Evolutionary conservation across 148 eudicot genomes (phyloP).

Genomic region (Agrostemma githago): DNA sequence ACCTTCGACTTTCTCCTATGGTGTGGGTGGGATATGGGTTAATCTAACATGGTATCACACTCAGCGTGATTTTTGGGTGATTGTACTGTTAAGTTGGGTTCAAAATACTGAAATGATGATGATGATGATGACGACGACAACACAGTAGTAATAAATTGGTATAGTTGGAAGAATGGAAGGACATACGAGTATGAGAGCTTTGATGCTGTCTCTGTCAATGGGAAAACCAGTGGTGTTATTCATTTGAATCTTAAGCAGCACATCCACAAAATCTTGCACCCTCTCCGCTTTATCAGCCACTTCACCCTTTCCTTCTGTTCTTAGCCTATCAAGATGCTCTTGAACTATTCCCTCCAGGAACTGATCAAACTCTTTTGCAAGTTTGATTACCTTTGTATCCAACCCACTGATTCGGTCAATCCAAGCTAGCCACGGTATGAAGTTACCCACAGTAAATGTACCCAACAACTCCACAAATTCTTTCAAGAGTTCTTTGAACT

Average conservation of each 20-base stretch:
- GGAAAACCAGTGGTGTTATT: constrained; percentile 31
- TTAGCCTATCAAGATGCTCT: constrained; percentile 20
- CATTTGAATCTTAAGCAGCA: constrained; percentile 41
- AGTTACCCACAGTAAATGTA: constrained; percentile 30
- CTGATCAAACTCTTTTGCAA: constrained; percentile 44
- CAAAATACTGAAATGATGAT: background rate
- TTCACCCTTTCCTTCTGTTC: constrained; percentile 5
- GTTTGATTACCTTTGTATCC: constrained; percentile 38
- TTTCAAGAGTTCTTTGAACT: constrained; percentile 27
- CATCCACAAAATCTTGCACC: constrained; percentile 49
- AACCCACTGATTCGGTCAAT: constrained; percentile 47
- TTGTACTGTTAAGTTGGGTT: background rate
- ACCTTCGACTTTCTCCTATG: background rate
- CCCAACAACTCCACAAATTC: constrained; percentile 43
- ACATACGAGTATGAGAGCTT: constrained; percentile 49
- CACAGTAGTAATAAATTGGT: background rate
- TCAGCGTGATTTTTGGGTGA: background rate
- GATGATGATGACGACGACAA: background rate
- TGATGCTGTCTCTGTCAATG: constrained; percentile 39
- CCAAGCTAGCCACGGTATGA: constrained; percentile 59
- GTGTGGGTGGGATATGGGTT: background rate
- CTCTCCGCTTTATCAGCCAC: constrained; percentile 7
- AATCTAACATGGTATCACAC: too few relatives aligned
- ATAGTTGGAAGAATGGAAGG: background rate
- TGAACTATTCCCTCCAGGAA: constrained; percentile 46